A percentile compares a stretch with the other conserved stretches of the same genome.
phyloP scores from a whole-genome alignment of 2,329 filamentous ascomycete species.

The Fusarium concolor region DNA sequence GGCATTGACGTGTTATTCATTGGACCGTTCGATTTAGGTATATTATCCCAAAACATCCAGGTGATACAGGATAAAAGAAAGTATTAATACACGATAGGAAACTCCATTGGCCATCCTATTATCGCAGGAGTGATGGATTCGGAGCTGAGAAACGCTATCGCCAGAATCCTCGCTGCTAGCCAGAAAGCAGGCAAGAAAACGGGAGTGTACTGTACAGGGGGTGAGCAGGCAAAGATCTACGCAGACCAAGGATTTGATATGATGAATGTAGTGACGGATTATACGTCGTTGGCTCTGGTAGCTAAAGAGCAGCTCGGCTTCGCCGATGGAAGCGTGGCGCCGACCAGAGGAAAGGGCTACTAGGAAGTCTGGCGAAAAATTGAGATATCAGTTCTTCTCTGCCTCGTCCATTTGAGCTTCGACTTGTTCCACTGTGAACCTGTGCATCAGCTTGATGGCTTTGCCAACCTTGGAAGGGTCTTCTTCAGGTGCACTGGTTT shows the following conservation, averaged over 20 bases:
- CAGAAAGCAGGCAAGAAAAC: constrained; percentile 73
- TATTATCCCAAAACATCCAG: not conserved
- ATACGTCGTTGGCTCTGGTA: constrained; percentile 60
- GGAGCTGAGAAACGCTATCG: constrained; percentile 69
- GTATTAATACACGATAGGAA: constrained; percentile 52
- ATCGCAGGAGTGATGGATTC: constrained; percentile 69
- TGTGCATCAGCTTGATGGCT: constrained; percentile 81
- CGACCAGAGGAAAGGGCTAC: constrained; percentile 56
- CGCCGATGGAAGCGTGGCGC: constrained; percentile 56
- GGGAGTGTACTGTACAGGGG: constrained; percentile 68
- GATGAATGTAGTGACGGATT: constrained; percentile 69
- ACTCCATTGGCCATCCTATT: constrained; percentile 72
- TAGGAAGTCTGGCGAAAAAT: constrained; percentile 31
- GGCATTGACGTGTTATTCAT: constrained; percentile 74
- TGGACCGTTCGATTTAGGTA: constrained; percentile 73
- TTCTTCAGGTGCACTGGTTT: constrained; percentile 62
- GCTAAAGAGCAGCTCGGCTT: constrained; percentile 60
- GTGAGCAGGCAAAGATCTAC: constrained; percentile 66
- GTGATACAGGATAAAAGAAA: not conserved
- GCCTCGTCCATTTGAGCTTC: constrained; percentile 74
- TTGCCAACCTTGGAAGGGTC: constrained; percentile 65
- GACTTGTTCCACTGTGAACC: constrained; percentile 76
- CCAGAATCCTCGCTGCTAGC: constrained; percentile 67
- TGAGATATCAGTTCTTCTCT: constrained; percentile 48
- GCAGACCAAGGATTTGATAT: constrained; percentile 71